Evolutionary conservation across 176 grass and related monocot genomes (phyloP).

Genomic region (Juncus inflexus): DNA sequence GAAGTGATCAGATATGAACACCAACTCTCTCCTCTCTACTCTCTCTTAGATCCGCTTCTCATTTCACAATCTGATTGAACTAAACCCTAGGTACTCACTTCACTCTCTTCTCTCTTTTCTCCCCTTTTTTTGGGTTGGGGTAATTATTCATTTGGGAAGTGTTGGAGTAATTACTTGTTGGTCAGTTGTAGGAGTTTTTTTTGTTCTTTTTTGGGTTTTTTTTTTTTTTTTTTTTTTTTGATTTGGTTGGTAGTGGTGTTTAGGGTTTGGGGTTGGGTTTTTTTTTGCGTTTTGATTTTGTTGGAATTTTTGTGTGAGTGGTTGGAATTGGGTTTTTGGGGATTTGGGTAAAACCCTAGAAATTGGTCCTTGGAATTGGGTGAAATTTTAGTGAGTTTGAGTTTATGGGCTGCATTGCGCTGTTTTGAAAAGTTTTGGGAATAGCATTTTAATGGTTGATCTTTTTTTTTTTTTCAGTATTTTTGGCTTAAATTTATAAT

Average conservation of each 20-base stretch:
- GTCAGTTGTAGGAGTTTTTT: too few species aligned
- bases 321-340: constrained; percentile 5
- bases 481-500: too few species aligned
- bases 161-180: too few species aligned
- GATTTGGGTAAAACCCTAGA: constrained; percentile 10
- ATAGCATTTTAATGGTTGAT: too few species aligned
- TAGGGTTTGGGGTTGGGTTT: neutral
- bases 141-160: neutral
- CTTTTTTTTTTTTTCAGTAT: too few species aligned
- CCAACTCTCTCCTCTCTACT: neutral
- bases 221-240: too few species aligned
- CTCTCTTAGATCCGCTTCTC: constrained; percentile 5
- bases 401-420: too few species aligned
- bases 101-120: neutral
- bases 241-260: constrained; percentile 4
- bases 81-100: neutral
- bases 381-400: neutral
- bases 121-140: neutral
- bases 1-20: constrained; percentile 3
- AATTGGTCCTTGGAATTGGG: neutral
- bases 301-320: neutral
- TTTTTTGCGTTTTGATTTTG: neutral
- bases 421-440: too few species aligned
- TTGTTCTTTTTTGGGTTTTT: too few species aligned
- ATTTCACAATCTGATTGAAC: neutral